Conservation (phyloP, 2,329 filamentous ascomycete species). For the Aureobasidium musti region DNA sequence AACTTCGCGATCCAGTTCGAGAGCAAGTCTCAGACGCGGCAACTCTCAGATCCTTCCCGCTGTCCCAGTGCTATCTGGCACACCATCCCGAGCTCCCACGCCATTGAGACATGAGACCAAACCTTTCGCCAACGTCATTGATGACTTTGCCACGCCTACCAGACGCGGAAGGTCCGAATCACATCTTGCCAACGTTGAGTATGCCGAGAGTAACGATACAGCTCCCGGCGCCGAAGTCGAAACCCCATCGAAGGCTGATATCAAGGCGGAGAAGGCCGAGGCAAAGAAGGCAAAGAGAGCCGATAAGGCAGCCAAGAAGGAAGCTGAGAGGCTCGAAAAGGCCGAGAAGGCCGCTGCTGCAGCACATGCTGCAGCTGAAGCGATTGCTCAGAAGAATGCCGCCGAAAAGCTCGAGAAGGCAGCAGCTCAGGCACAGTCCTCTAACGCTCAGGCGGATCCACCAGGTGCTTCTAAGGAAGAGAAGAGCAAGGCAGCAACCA, state of each 20-base stretch:
- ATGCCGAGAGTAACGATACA: conserved; percentile 1
- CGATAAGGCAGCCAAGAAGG: conserved; percentile 32
- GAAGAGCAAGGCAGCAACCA: conserved; percentile 5
- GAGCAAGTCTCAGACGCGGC: conserved; percentile 40
- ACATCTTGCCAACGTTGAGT: conserved; percentile 21
- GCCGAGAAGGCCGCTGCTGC: conserved; percentile 25
- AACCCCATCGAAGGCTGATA: conserved; percentile 7
- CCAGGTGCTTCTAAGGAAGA: conserved; percentile 24
- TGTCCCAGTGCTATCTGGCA: conserved; percentile 46
- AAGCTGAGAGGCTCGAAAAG: conserved; percentile 17
- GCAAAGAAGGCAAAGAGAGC: conserved; percentile 30
- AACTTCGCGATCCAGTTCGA: conserved; percentile 37
- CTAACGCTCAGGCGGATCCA: conserved; percentile 30
- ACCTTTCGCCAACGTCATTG: neutral
- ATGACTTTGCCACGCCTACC: conserved; percentile 19
- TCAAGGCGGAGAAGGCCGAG: conserved; percentile 26
- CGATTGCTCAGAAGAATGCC: conserved; percentile 12
- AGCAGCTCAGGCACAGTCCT: conserved; percentile 31
- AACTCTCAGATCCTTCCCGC: conserved; percentile 43
- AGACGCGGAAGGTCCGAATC: conserved; percentile 24
- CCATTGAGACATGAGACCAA: conserved; percentile 34
- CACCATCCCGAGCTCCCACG: conserved; percentile 40
- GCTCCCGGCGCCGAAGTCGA: conserved; percentile 13
- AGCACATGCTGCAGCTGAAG: conserved; percentile 1
- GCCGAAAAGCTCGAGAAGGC: conserved; percentile 14